A percentile compares a stretch with the other conserved stretches of the same genome.
Evolutionary conservation across 805 yeast species (phyloP).

Genomic region (Hanseniaspora singularis): DNA sequence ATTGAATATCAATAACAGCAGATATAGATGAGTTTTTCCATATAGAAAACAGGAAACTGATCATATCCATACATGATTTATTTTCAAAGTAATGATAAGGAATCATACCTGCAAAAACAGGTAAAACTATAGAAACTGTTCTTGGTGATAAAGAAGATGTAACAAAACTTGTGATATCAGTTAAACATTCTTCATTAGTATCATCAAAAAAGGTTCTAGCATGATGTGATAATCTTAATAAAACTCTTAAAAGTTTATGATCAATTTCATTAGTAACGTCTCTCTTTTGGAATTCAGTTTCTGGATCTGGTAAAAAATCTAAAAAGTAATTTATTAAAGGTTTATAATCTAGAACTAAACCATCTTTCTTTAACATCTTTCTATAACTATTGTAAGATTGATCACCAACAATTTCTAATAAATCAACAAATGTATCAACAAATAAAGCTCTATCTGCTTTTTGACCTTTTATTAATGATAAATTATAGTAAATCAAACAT

Average conservation of each 20-base stretch:
- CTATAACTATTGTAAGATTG: slow-evolving; percentile 27
- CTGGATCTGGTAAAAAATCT: slow-evolving; percentile 36
- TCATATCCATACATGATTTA: slow-evolving; percentile 40
- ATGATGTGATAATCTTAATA: slow-evolving; percentile 41
- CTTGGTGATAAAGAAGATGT: slow-evolving; percentile 43
- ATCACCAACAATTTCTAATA: slow-evolving; percentile 36
- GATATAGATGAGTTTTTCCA: slow-evolving; percentile 49
- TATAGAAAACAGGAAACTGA: slow-evolving; percentile 57
- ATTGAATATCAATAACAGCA: slow-evolving; percentile 46
- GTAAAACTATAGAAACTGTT: slow-evolving; percentile 40
- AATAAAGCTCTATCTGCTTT: slow-evolving; percentile 47
- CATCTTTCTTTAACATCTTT: slow-evolving; percentile 23
- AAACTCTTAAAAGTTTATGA: slow-evolving; percentile 36
- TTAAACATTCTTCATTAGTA: slow-evolving; percentile 30
- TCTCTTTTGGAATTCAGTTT: slow-evolving; percentile 36
- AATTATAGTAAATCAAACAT: slow-evolving; percentile 56
- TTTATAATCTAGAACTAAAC: slow-evolving; percentile 30
- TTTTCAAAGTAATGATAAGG: slow-evolving; percentile 34
- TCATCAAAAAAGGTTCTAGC: slow-evolving; percentile 45
- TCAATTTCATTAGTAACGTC: slow-evolving; percentile 29
- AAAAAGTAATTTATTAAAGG: slow-evolving; percentile 27
- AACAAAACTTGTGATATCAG: slow-evolving; percentile 39
- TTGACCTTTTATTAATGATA: slow-evolving; percentile 65
- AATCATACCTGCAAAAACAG: slow-evolving; percentile 41
- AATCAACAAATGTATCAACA: slow-evolving; percentile 42